Percentiles rank a stretch among this genome's conserved stretches.
Conservation (phyloP, 805 yeast species). For the Saccharomyces paradoxus region DNA sequence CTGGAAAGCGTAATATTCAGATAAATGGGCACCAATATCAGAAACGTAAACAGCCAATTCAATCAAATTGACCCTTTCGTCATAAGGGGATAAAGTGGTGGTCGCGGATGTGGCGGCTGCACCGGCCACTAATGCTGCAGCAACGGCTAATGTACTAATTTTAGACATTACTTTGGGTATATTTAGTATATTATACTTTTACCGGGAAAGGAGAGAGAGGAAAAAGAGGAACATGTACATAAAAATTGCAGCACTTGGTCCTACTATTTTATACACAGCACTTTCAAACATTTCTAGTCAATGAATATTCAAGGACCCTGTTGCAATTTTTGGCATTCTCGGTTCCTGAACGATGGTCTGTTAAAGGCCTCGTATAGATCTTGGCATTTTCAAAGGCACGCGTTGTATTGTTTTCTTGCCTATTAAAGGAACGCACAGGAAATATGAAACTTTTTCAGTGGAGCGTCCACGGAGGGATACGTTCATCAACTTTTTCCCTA, state of each 20-base stretch:
- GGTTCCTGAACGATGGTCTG: neutral
- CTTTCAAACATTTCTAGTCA: neutral
- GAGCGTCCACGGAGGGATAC: neutral
- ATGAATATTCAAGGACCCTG: neutral
- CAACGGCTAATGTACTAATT: conserved; percentile 26
- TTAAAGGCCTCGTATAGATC: neutral
- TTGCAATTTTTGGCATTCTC: neutral
- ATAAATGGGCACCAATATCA: conserved; percentile 12
- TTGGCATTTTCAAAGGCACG: neutral
- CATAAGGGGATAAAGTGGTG: conserved; percentile 4
- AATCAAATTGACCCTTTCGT: conserved; percentile 4
- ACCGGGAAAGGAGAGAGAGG: neutral
- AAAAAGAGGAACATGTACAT: neutral
- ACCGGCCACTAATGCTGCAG: conserved; percentile 5
- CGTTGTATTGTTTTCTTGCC: neutral
- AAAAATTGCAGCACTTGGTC: neutral
- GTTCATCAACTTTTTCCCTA: neutral
- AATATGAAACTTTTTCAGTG: neutral
- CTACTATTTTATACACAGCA: neutral
- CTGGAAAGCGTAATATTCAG: conserved; percentile 5
- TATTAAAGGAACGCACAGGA: neutral
- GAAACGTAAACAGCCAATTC: conserved; percentile 12
- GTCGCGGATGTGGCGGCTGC: conserved; percentile 8
- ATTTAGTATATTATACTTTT: conserved; percentile 1
- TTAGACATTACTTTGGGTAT: conserved; percentile 10